Base-by-base conservation (phyloP, 768 basidiomycete genomes). In the Podaxis carcinomalis region DNA sequence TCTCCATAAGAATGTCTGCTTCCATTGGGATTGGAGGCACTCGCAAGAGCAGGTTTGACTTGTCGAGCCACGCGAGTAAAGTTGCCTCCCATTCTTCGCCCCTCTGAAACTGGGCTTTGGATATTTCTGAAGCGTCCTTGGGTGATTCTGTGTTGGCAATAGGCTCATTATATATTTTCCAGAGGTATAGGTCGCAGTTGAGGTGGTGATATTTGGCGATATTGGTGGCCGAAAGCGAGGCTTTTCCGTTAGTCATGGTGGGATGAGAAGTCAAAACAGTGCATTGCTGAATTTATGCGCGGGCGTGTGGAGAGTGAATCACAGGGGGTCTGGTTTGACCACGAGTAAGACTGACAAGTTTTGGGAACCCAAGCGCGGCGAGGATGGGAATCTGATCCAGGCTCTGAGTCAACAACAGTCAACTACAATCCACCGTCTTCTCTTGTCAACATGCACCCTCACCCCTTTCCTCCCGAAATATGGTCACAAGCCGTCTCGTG, bases 101-200 rank as follows among this genome's bases (percentile, higher is more conserved):
- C 21, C 80, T 77, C 57, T 75, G 68, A 63, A 73, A 78, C 14
- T 77, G 75, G 5, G 80, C 79, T 51, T 71, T 68, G 28, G 68
- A 58, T n/a, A 75, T 65, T 53, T 73, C 72, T 14, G 72, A 70
- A 13, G 35, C 13, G 13, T 27, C 44, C 25, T 61, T 27, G 37
- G 59, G 51, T 10, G 59, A 39, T 19, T 61, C 52, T 13, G 10
- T n/a, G 16, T n/a, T 35, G 21, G 25, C 9, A 11, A 25, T 23
- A 67, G 72, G 57, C 62, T 68, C 51, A 51, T 61, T 9, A 65
- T 79, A 80, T 37, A 73, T 69, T 51, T 79, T 77, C 67, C 81
- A 76, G 40, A 82, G 71, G 63, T 75, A 81, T 7, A 80, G 70
- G 58, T 81, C 78, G 63, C 82, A 82, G 61, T 72, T 74, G 57